Conservation (phyloP, 805 yeast genomes). For the Pichia californica region DNA sequence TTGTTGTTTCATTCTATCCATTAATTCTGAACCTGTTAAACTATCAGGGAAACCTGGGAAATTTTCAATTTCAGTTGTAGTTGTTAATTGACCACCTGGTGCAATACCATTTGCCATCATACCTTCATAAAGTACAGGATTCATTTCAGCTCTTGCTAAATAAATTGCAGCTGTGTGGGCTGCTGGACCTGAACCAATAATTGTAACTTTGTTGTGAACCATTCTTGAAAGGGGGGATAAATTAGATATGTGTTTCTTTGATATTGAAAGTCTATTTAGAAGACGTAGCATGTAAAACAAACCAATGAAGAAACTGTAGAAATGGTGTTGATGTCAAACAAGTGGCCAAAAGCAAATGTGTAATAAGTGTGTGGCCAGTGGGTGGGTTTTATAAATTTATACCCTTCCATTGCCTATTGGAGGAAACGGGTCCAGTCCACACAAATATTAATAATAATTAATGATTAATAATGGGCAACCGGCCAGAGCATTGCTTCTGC, state of each 20-base stretch:
- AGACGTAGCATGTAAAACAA: too few species aligned
- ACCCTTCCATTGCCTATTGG: too few species aligned
- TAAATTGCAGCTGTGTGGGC: conserved; percentile 99
- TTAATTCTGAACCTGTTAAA: conserved; percentile 75
- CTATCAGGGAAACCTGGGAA: conserved; percentile 99
- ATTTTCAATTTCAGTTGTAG: conserved; percentile 97
- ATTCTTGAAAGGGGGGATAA: conserved; percentile 33
- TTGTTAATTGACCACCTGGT: conserved; percentile 98
- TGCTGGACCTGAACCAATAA: conserved; percentile 97
- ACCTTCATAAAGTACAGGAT: conserved; percentile 93
- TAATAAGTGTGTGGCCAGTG: too few species aligned
- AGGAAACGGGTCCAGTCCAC: too few species aligned
- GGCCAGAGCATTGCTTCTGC: too few species aligned
- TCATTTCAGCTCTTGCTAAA: conserved; percentile 91
- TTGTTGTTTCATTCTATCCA: conserved; percentile 93
- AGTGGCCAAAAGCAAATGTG: too few species aligned
- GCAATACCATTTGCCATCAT: conserved; percentile 96
- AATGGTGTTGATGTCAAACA: too few species aligned
- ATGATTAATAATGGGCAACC: too few species aligned
- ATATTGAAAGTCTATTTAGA: too few species aligned
- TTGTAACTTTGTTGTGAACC: conserved; percentile 81
- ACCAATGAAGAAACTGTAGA: too few species aligned
- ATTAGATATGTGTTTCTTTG: neutral
- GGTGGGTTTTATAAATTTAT: too few species aligned
- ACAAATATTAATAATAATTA: too few species aligned